phyloP scores from a whole-genome alignment of 2,329 filamentous ascomycete species.

The Cladophialophora immunda region DNA sequence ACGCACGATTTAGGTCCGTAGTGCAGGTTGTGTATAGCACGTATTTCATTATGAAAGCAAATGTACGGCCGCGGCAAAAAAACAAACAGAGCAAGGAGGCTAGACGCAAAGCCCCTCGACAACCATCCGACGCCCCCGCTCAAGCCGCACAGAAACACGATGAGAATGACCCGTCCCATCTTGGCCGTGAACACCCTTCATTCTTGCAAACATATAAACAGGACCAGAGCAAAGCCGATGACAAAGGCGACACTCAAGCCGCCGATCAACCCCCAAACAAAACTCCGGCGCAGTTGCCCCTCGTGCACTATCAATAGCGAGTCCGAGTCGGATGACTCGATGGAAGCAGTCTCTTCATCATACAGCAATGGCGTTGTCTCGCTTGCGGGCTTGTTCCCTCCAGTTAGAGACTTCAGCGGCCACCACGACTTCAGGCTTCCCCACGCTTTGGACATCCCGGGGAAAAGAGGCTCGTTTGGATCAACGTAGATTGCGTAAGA shows the following conservation, averaged over 20 bases:
- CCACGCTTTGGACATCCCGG: constrained; percentile 65
- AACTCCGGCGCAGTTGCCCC: constrained; percentile 5
- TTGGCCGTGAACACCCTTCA: not conserved
- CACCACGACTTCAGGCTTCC: constrained; percentile 2
- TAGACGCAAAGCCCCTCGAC: not conserved
- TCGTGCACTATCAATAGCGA: constrained; percentile 12
- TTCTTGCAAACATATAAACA: constrained; percentile 2
- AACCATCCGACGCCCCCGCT: not conserved
- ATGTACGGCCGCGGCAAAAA: not conserved
- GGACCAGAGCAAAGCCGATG: constrained; percentile 10
- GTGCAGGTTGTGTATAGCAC: not conserved
- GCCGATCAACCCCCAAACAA: constrained; percentile 18
- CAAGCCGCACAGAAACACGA: not conserved
- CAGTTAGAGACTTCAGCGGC: constrained; percentile 4
- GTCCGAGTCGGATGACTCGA: constrained; percentile 14
- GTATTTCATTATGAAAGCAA: not conserved
- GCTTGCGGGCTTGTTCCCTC: not conserved
- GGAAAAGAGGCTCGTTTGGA: constrained; percentile 71
- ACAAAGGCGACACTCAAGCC: constrained; percentile 9
- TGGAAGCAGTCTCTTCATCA: constrained; percentile 13
- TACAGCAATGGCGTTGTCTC: constrained; percentile 12
- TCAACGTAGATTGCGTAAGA: constrained; percentile 79
- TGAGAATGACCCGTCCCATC: not conserved
- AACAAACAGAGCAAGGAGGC: not conserved
- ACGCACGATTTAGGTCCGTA: not conserved